Evolutionary conservation across 345 rosid genomes (phyloP).

Genomic region (Citrus mangshanensis): DNA sequence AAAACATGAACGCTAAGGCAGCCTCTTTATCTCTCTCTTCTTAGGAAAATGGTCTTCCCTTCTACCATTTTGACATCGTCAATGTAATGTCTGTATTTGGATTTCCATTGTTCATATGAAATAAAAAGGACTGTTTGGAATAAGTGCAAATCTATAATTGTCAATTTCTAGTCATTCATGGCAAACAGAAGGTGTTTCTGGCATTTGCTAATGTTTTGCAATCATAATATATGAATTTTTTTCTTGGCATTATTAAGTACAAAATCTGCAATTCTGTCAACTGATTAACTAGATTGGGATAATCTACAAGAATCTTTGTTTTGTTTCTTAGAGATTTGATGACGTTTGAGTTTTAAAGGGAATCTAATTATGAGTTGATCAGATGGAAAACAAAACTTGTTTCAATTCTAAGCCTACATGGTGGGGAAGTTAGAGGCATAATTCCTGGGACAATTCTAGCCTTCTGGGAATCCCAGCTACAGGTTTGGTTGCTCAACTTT

Average conservation of each 20-base stretch:
- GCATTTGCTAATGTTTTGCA: not conserved
- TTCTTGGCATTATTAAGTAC: not conserved
- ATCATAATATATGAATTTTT: not conserved
- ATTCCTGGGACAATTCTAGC: constrained; percentile 16
- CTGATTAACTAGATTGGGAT: not conserved
- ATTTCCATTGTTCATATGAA: not conserved
- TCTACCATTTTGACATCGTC: not conserved
- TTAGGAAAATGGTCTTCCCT: not conserved
- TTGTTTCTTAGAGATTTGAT: not conserved
- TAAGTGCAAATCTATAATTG: not conserved
- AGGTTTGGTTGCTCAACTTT: constrained; percentile 4
- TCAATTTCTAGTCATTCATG: not conserved
- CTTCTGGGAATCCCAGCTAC: constrained; percentile 21
- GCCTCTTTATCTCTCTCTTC: not conserved
- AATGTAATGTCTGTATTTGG: not conserved
- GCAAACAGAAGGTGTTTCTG: not conserved
- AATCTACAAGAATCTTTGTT: not conserved
- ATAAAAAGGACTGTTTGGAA: not conserved
- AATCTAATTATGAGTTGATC: not conserved
- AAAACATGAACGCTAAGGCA: not conserved
- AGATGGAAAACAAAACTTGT: not conserved
- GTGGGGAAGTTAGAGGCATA: constrained; percentile 19
- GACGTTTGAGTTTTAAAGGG: not conserved
- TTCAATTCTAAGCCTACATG: constrained; percentile 16
- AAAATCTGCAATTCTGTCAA: not conserved